Evolutionary conservation across 768 basidiomycete genomes (phyloP).

Genomic region (Collybiopsis confluens): DNA sequence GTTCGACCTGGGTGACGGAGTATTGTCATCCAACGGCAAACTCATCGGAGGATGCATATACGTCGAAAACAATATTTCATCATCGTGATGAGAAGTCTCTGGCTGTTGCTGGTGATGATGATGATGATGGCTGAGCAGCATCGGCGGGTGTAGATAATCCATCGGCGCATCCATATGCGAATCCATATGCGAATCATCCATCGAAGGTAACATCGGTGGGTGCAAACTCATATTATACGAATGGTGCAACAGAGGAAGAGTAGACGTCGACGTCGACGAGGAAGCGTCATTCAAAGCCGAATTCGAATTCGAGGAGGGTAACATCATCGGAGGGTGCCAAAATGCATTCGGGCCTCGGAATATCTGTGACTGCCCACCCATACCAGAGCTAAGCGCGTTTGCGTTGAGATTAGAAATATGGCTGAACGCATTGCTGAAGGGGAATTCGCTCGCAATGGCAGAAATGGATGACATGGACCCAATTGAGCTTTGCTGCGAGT

Average conservation of each 20-base stretch:
- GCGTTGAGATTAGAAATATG: conserved; percentile 15
- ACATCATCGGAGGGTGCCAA: conserved; percentile 78
- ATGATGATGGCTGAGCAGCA: conserved; percentile 30
- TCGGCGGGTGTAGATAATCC: conserved; percentile 68
- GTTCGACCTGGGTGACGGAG: no score
- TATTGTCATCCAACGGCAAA: conserved; percentile 34
- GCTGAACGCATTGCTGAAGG: conserved; percentile 41
- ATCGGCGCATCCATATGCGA: conserved; percentile 55
- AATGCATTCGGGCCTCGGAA: no score
- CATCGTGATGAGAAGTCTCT: conserved; percentile 35
- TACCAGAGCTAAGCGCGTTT: not conserved
- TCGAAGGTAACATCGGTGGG: conserved; percentile 61
- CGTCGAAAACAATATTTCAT: conserved; percentile 51
- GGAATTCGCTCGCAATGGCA: conserved; percentile 26
- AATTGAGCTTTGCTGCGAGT: conserved; percentile 60
- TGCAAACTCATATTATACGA: conserved; percentile 39
- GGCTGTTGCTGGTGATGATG: no score
- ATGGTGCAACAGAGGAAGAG: not conserved
- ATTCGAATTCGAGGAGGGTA: conserved; percentile 18
- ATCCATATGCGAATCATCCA: not conserved
- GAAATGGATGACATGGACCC: conserved; percentile 30
- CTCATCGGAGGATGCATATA: conserved; percentile 57
- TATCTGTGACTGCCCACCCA: not conserved
- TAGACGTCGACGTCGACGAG: not conserved
- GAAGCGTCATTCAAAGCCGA: no score